Conservation (phyloP, 2,329 filamentous ascomycete genomes). For the Talaromyces albobiverticillius region DNA sequence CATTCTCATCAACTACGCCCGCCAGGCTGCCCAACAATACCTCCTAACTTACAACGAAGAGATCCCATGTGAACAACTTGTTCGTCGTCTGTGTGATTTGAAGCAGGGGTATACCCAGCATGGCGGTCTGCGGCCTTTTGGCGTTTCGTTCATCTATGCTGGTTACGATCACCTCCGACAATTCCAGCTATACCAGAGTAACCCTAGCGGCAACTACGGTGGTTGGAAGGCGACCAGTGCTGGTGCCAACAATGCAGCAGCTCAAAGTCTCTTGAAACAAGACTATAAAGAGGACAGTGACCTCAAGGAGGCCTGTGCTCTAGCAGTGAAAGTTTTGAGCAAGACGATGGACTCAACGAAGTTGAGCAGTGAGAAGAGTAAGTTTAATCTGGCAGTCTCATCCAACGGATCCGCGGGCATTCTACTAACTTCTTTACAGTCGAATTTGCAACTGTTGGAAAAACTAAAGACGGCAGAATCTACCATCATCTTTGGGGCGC, state of each 20-base stretch:
- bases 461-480: slow-evolving; percentile 91
- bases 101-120: slow-evolving; percentile 99
- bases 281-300: slow-evolving; percentile 99
- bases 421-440: slow-evolving; percentile 53
- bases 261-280: slow-evolving; percentile 95
- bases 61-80: slow-evolving; percentile 97
- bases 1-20: slow-evolving; percentile 99
- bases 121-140: slow-evolving; percentile 94
- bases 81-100: slow-evolving; percentile 91
- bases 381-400: slow-evolving; percentile 38
- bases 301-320: slow-evolving; percentile 90
- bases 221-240: slow-evolving; percentile 99
- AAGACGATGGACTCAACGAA: slow-evolving; percentile 99
- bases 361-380: slow-evolving; percentile 98
- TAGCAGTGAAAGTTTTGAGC: slow-evolving; percentile 98
- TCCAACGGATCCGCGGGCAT: slow-evolving; percentile 15
- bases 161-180: slow-evolving; percentile 94
- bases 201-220: slow-evolving; percentile 97
- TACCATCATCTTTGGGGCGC: slow-evolving; percentile 98
- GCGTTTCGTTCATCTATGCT: slow-evolving; percentile 99
- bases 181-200: slow-evolving; percentile 99
- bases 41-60: slow-evolving; percentile 99
- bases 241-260: slow-evolving; percentile 96
- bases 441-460: slow-evolving; percentile 96
- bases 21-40: slow-evolving; percentile 93